A percentile compares a stretch with the other conserved stretches of the same genome.
These are phyloP conservation scores for Dactylellina cionopaga DNA, from an alignment of 2,329 filamentous ascomycete genomes.

Conservation along the genomic window DNA sequence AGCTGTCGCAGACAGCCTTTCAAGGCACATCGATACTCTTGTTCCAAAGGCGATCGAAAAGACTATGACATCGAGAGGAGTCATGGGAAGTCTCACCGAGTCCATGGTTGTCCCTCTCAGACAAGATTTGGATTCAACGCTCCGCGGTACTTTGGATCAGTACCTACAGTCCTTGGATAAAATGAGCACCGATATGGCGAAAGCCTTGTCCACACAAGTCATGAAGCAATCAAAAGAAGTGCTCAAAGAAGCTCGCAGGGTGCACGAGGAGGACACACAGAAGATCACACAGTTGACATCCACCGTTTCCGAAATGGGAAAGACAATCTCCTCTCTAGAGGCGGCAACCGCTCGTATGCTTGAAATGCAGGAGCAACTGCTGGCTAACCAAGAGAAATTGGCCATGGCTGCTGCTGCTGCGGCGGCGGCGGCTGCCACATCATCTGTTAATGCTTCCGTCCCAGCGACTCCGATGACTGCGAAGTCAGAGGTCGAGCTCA, in stretches of 20 bases:
- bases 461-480: slow-evolving; percentile 59
- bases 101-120: slow-evolving; percentile 52
- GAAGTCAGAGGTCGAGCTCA: slow-evolving; percentile 60
- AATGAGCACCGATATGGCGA: slow-evolving; percentile 56
- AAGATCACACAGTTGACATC: slow-evolving; percentile 79
- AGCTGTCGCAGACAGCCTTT: slow-evolving; percentile 72
- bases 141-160: slow-evolving; percentile 40
- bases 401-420: slow-evolving; percentile 46
- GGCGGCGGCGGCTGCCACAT: slow-evolving; percentile 58
- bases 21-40: slow-evolving; percentile 76
- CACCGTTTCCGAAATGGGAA: slow-evolving; percentile 73
- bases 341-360: slow-evolving; percentile 75
- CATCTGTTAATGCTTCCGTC: slow-evolving; percentile 59
- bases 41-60: slow-evolving; percentile 72
- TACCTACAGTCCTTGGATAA: slow-evolving; percentile 37
- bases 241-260: slow-evolving; percentile 58
- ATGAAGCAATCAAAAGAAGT: slow-evolving; percentile 36
- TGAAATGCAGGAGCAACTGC: slow-evolving; percentile 70
- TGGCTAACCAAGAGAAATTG: slow-evolving; percentile 60
- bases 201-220: slow-evolving; percentile 53
- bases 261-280: slow-evolving; percentile 65
- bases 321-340: slow-evolving; percentile 76
- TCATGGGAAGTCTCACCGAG: slow-evolving; percentile 30
- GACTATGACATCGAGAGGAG: slow-evolving; percentile 28
- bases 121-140: slow-evolving; percentile 54